phyloP scores from a whole-genome alignment of 352 stramenopile genomes.

The Phytopythium aichiense region DNA sequence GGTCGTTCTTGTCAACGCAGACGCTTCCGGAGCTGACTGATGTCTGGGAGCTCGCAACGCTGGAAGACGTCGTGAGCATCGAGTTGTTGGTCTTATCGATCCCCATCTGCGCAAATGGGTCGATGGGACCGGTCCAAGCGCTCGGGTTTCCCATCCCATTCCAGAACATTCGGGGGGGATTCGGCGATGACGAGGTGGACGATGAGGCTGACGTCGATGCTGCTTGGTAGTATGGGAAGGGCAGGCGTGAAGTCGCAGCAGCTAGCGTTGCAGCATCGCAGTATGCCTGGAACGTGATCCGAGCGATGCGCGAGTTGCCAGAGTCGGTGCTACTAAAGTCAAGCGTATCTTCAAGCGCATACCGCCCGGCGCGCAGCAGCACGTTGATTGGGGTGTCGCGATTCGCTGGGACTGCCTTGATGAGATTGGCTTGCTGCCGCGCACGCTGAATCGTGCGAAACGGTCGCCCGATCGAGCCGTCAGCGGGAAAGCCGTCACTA shows the following conservation, averaged over 20 bases:
- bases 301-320: conserved; percentile 16
- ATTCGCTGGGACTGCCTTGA: conserved; percentile 20
- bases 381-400: conserved; percentile 43
- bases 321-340: conserved; percentile 48
- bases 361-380: conserved; percentile 47
- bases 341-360: conserved; percentile 47
- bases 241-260: conserved; percentile 24
- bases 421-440: conserved; percentile 31
- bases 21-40: conserved; percentile 35
- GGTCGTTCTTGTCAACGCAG: conserved; percentile 55
- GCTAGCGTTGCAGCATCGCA: conserved; percentile 38
- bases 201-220: not conserved
- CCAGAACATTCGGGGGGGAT: conserved; percentile 48
- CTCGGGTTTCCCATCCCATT: conserved; percentile 50
- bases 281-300: conserved; percentile 68
- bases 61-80: conserved; percentile 19
- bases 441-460: conserved; percentile 51
- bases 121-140: conserved; percentile 41
- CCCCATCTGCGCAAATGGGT: conserved; percentile 58
- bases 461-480: conserved; percentile 41
- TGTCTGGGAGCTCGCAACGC: conserved; percentile 1
- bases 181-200: conserved; percentile 13
- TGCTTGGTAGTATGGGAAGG: conserved; percentile 40
- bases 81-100: conserved; percentile 45
- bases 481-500: conserved; percentile 30